phyloP scores from a whole-genome alignment of 805 yeast genomes.

The Komagataella pastoris region DNA sequence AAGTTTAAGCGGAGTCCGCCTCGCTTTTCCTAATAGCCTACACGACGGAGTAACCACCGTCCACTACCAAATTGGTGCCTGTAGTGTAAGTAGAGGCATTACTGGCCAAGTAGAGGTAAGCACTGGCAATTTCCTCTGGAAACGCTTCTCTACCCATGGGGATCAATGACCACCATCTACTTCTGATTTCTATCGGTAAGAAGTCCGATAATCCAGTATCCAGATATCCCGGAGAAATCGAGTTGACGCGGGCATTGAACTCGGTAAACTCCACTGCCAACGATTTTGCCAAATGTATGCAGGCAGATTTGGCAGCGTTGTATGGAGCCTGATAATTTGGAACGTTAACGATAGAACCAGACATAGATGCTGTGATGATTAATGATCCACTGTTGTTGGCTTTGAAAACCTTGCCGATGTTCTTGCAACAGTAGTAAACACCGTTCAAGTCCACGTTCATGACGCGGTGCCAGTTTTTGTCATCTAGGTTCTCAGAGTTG shows the following conservation, averaged over 20 bases:
- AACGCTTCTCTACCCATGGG: conserved; percentile 36
- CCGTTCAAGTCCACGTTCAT: conserved; percentile 37
- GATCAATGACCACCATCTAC: conserved; percentile 17
- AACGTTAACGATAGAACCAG: conserved; percentile 39
- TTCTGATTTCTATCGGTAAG: conserved; percentile 11
- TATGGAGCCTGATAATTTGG: conserved; percentile 38
- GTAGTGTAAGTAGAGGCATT: conserved; percentile 36
- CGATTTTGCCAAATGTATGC: conserved; percentile 30
- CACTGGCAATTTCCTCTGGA: conserved; percentile 36
- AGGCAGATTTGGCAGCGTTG: conserved; percentile 36
- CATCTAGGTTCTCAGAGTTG: conserved; percentile 15
- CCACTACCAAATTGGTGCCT: conserved; percentile 34
- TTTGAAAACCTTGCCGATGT: conserved; percentile 32
- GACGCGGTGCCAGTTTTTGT: conserved; percentile 30
- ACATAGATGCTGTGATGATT: conserved; percentile 42
- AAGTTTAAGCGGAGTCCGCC: background rate
- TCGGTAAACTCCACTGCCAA: conserved; percentile 34
- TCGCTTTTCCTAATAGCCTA: background rate
- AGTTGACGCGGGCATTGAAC: conserved; percentile 34
- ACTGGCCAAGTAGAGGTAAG: conserved; percentile 38
- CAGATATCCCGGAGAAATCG: conserved; percentile 39
- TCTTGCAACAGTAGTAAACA: conserved; percentile 35
- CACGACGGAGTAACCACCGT: conserved; percentile 27
- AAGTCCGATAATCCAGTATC: conserved; percentile 28
- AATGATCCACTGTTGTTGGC: conserved; percentile 33